These are phyloP conservation scores for Cnidoscolus chayamansa DNA, from an alignment of 441 rosid species.

Conservation along the genomic window DNA sequence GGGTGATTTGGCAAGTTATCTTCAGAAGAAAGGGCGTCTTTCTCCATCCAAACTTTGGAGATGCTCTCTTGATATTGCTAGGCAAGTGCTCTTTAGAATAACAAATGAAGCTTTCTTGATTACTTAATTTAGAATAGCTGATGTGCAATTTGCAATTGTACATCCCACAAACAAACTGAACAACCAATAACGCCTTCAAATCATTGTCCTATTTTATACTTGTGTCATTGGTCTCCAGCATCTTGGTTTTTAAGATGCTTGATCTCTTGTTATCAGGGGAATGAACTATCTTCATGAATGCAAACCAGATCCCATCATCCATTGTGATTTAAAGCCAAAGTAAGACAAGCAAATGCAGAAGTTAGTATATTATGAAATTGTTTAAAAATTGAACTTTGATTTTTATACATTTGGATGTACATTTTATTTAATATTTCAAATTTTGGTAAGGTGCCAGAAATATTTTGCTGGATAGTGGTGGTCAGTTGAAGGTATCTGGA, in stretches of 20 bases:
- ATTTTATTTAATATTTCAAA: constrained; percentile 62
- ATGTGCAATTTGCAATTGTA: background rate
- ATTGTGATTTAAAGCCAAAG: constrained; percentile 90
- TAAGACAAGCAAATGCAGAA: constrained; percentile 65
- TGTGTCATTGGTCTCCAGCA: background rate
- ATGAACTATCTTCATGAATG: constrained; percentile 96
- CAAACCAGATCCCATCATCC: constrained; percentile 93
- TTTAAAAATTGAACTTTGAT: constrained; percentile 19
- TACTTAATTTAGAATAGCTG: constrained; percentile 1
- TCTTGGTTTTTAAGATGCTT: constrained; percentile 22
- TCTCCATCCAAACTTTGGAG: constrained; percentile 73
- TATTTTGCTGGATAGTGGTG: constrained; percentile 93
- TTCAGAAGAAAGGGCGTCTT: constrained; percentile 89
- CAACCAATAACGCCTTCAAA: background rate
- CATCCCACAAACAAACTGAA: background rate
- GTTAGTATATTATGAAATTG: constrained; percentile 27
- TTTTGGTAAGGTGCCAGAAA: constrained; percentile 99
- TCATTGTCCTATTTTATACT: background rate
- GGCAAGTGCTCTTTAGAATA: constrained; percentile 39
- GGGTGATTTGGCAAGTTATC: constrained; percentile 88
- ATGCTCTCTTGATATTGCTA: constrained; percentile 85
- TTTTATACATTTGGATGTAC: constrained; percentile 29
- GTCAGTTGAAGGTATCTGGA: constrained; percentile 78
- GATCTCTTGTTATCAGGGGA: constrained; percentile 64
- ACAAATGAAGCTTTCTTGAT: constrained; percentile 9